Percentiles rank a stretch among this genome's conserved stretches.
phyloP scores from a whole-genome alignment of 164 flowering plant species.

The Vitis rotundifolia region DNA sequence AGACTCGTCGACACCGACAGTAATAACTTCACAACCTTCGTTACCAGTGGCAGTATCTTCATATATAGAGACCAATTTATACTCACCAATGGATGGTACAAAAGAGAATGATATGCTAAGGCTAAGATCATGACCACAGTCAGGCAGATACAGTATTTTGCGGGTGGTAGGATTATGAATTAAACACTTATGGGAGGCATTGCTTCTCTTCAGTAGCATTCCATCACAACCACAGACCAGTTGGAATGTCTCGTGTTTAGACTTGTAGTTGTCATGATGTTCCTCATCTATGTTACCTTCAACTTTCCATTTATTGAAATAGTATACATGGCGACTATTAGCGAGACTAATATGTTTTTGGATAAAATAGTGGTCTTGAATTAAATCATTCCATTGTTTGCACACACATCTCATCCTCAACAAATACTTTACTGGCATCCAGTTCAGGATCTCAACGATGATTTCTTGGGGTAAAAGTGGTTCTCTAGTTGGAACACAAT shows the following conservation, averaged over 20 bases:
- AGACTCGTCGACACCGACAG: background rate
- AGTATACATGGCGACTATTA: too few relatives aligned
- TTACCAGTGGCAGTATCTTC: background rate
- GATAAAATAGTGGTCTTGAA: background rate
- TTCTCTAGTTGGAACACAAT: background rate
- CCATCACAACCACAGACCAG: background rate
- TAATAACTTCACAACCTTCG: background rate
- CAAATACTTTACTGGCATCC: background rate
- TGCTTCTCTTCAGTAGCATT: background rate
- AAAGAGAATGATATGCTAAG: background rate
- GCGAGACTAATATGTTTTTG: too few relatives aligned
- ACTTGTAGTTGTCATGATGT: background rate
- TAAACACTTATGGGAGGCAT: background rate
- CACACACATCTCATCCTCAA: background rate
- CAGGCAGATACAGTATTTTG: constrained; percentile 3
- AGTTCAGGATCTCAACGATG: background rate
- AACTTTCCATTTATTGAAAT: too few relatives aligned
- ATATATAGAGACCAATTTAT: constrained; percentile 1
- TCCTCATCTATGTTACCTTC: too few relatives aligned
- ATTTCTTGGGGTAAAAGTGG: background rate
- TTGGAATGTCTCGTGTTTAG: background rate
- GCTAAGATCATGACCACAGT: background rate
- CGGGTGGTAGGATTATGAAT: constrained; percentile 6
- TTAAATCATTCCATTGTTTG: background rate
- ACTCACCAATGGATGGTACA: constrained; percentile 1